phyloP scores from a whole-genome alignment of 129 eudicot genomes.

The Arctium lappa region DNA sequence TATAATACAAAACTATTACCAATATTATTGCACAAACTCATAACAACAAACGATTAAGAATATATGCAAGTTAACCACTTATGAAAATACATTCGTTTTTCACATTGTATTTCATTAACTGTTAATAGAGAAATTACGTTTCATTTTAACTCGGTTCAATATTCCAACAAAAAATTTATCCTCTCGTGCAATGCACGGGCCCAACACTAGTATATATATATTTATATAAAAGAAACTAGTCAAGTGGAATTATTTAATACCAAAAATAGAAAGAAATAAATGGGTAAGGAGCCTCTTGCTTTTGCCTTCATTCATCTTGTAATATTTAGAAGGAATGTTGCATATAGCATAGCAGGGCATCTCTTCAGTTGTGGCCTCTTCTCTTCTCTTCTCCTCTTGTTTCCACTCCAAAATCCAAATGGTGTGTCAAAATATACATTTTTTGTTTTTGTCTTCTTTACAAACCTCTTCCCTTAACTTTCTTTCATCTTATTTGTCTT shows the following conservation, averaged over 20 bases:
- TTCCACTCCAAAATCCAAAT: conserved; percentile 25
- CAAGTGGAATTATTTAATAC: conserved; percentile 27
- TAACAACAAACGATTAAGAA: too few relatives aligned
- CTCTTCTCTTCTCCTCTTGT: conserved; percentile 10
- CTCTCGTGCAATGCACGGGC: too few relatives aligned
- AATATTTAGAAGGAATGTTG: conserved; percentile 40
- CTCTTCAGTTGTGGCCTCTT: conserved; percentile 33
- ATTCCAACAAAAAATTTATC: too few relatives aligned
- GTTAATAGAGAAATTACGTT: too few relatives aligned
- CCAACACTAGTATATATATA: background rate
- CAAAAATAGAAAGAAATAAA: conserved; percentile 24
- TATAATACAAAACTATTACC: too few relatives aligned
- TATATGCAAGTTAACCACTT: too few relatives aligned
- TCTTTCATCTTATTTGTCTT: conserved; percentile 18
- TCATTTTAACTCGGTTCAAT: too few relatives aligned
- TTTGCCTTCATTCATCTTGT: conserved; percentile 42
- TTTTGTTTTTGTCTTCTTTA: conserved; percentile 26
- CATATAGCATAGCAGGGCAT: conserved; percentile 38
- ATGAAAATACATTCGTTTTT: too few relatives aligned
- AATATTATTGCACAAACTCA: too few relatives aligned
- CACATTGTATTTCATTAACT: too few relatives aligned
- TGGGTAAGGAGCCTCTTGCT: conserved; percentile 46
- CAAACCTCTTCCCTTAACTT: conserved; percentile 8
- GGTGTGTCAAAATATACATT: conserved; percentile 32
- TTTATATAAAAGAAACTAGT: background rate